Percentiles rank a stretch among this genome's conserved stretches.
These are phyloP conservation scores for Sporothrix mexicana DNA, from an alignment of 2,329 filamentous ascomycete species.

Conservation along the genomic window DNA sequence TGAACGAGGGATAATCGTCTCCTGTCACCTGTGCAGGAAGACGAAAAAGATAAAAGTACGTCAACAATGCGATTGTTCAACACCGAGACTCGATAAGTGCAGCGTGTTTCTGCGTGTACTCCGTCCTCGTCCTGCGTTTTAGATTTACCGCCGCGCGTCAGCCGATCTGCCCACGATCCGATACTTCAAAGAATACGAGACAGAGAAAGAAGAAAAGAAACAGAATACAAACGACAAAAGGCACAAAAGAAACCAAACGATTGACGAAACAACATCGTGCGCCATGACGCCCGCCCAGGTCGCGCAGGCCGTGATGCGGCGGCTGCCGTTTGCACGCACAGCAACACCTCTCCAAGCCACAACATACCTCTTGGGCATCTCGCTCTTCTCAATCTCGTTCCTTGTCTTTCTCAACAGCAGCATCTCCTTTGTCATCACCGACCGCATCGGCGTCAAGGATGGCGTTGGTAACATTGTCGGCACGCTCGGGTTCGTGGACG, in stretches of 20 bases:
- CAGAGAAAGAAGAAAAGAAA: neutral
- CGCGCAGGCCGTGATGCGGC: conserved; percentile 46
- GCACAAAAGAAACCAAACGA: neutral
- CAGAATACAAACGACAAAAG: neutral
- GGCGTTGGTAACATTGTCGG: conserved; percentile 81
- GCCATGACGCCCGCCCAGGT: conserved; percentile 27
- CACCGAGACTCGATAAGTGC: conserved; percentile 11
- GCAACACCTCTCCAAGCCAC: conserved; percentile 67
- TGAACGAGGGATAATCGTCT: neutral
- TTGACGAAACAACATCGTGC: neutral
- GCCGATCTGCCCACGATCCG: conserved; percentile 10
- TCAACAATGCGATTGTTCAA: conserved; percentile 5
- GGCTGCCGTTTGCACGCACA: conserved; percentile 63
- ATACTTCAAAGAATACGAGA: neutral
- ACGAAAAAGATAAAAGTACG: neutral
- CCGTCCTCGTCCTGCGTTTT: neutral
- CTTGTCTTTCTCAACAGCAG: conserved; percentile 88
- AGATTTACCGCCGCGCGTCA: neutral
- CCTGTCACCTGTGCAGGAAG: neutral
- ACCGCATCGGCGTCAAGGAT: conserved; percentile 75
- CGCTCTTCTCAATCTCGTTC: conserved; percentile 86
- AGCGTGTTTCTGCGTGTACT: neutral
- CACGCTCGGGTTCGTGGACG: conserved; percentile 83
- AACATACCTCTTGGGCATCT: conserved; percentile 81
- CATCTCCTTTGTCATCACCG: conserved; percentile 83